Percentiles rank a stretch among this genome's conserved stretches.
Conservation (phyloP, 306 rosid genomes). For the Cucumis hystrix region DNA sequence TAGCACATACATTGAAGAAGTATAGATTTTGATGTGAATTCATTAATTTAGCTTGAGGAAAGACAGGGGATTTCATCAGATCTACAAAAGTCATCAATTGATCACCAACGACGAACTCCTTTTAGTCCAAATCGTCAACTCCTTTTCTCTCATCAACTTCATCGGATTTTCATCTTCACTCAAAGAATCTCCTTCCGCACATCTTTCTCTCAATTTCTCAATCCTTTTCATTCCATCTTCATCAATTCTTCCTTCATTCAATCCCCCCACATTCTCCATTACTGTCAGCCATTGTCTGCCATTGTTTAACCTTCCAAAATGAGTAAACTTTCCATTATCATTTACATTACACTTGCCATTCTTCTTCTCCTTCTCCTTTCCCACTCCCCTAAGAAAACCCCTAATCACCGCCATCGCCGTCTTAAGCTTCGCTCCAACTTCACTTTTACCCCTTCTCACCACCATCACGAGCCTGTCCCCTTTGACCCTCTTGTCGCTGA, state of each 20-base stretch:
- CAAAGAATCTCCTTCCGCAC: not conserved
- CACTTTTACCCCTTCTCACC: slow-evolving; percentile 29
- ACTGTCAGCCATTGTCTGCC: not conserved
- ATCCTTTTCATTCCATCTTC: not conserved
- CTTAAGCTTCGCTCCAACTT: slow-evolving; percentile 80
- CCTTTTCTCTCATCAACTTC: not conserved
- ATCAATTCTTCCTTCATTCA: not conserved
- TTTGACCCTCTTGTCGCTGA: slow-evolving; percentile 87
- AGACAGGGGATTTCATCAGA: not conserved
- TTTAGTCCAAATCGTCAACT: slow-evolving; percentile 1
- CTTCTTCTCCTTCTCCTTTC: slow-evolving; percentile 51
- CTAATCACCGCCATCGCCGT: slow-evolving; percentile 61
- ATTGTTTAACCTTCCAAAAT: slow-evolving; percentile 12
- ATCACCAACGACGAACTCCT: not conserved
- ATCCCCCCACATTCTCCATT: not conserved
- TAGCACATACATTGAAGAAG: too few species aligned
- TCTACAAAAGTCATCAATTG: not conserved
- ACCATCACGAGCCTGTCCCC: slow-evolving; percentile 31
- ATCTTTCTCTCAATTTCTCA: not conserved
- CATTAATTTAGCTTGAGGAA: not conserved
- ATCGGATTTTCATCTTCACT: not conserved
- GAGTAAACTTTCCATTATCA: slow-evolving; percentile 42
- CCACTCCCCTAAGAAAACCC: slow-evolving; percentile 30
- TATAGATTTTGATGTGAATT: too few species aligned
- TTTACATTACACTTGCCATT: slow-evolving; percentile 38